Evolutionary conservation across 345 rosid genomes (phyloP), one percentile per base, ranked within the genome.

Genomic region (Microcos paniculata): DNA sequence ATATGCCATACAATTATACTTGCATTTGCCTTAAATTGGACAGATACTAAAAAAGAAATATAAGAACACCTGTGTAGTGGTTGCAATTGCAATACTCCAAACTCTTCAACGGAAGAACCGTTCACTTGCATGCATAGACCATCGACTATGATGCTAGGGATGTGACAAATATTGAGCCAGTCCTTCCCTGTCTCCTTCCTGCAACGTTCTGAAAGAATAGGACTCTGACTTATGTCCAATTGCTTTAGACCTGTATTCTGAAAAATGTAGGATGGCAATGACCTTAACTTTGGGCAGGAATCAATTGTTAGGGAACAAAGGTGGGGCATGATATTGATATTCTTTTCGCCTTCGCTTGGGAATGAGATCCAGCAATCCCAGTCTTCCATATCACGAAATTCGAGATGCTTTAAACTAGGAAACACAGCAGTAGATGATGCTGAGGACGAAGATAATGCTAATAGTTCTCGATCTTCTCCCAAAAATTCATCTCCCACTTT

Each of bases 71-170:
- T 69, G 72, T 49, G 24, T 49, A 69, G 16, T 49, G 43, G 72
- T n/a, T 49, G 72, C 57, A 69, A 64, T 42, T 64, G 70, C 70
- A 64, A 42, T 64, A 64, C 70, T 26, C 70, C 70, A 13, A 64
- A 64, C 70, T 42, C 70, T n/a, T 64, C 70, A 23, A 64, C 19
- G 1, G 51, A 21, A 64, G 70, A 42, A 58, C 43, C 1, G 42
- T 49, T 48, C 49, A 30, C 58, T 69, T 69, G 72, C 8, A 30
- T 30, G 72, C 58, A 49, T 49, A 69, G 43, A 30, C 72, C 28
- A 21, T 69, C 72, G 10, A 69, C 30, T 11, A 30, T 48, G 58
- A 69, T 69, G 43, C 72, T 69, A 30, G 42, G 57, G 24, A 69
- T 69, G 43, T 69, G 72, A 30, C 42, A 69, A 49, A 69, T 69